Conservation (phyloP, 805 yeast species). For the Suhomyces prunicola region DNA sequence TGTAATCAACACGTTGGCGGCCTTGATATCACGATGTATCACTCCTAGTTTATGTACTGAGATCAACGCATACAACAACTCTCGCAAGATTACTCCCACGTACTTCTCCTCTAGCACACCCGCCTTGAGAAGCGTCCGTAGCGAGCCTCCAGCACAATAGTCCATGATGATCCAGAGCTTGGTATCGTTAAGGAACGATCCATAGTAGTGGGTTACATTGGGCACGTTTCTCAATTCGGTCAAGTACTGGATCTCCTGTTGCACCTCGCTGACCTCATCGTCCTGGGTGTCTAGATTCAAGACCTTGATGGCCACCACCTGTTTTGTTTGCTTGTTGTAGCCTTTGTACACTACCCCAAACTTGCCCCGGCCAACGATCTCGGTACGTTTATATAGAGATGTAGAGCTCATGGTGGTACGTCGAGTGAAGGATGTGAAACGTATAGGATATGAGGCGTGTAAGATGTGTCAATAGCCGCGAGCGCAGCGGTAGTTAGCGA, state of each 20-base stretch:
- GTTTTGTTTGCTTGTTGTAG: conserved; percentile 60
- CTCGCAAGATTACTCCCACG: conserved; percentile 81
- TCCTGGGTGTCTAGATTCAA: conserved; percentile 87
- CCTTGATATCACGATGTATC: conserved; percentile 93
- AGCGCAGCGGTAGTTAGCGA: neutral
- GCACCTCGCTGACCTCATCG: conserved; percentile 94
- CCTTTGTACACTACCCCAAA: conserved; percentile 97
- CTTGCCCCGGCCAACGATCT: conserved; percentile 92
- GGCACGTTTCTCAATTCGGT: conserved; percentile 79
- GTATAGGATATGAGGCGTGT: neutral
- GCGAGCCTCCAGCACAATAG: conserved; percentile 93
- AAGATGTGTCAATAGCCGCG: neutral
- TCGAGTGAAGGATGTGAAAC: neutral
- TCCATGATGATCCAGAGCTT: conserved; percentile 97
- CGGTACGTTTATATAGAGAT: conserved; percentile 64
- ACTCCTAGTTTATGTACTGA: conserved; percentile 87
- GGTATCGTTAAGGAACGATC: conserved; percentile 83
- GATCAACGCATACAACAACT: conserved; percentile 69
- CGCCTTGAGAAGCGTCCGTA: conserved; percentile 78
- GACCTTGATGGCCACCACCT: conserved; percentile 89
- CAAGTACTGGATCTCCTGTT: conserved; percentile 84
- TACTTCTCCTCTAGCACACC: conserved; percentile 85
- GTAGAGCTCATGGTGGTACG: neutral
- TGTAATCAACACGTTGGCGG: conserved; percentile 88
- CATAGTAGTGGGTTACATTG: conserved; percentile 91